Percentiles rank a stretch among this genome's conserved stretches.
phyloP scores from a whole-genome alignment of 106 monocot genomes.

The Xerophyta viscosa region DNA sequence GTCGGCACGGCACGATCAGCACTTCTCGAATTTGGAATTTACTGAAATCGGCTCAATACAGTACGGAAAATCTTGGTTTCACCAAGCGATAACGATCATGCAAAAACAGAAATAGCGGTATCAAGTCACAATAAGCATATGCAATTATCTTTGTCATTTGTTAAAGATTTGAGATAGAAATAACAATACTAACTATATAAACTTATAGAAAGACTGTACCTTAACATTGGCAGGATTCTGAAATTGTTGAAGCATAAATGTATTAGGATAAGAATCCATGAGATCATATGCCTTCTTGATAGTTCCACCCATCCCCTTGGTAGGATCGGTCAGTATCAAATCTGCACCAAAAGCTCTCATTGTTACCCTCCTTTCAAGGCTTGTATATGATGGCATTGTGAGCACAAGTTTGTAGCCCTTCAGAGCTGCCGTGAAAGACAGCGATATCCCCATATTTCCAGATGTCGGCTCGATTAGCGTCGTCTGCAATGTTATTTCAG shows the following conservation, averaged over 20 bases:
- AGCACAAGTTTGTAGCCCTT: constrained; percentile 90
- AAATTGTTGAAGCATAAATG: constrained; percentile 95
- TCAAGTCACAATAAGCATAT: too few species aligned
- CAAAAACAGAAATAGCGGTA: too few species aligned
- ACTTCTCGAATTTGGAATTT: too few species aligned
- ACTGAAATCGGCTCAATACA: too few species aligned
- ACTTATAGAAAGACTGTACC: constrained; percentile 21
- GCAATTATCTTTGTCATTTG: too few species aligned
- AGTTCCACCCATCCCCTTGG: constrained; percentile 95
- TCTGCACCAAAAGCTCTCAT: constrained; percentile 94
- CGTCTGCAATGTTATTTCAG: constrained; percentile 31
- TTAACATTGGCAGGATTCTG: constrained; percentile 86
- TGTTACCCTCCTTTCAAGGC: constrained; percentile 80
- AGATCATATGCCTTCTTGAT: constrained; percentile 88
- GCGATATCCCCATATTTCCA: constrained; percentile 93
- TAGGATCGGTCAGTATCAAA: constrained; percentile 82
- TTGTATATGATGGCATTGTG: constrained; percentile 98
- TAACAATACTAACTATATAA: not conserved
- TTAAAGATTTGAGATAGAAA: not conserved
- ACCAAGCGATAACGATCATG: too few species aligned
- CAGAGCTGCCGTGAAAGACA: constrained; percentile 70
- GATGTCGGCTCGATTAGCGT: constrained; percentile 94
- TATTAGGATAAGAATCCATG: constrained; percentile 48
- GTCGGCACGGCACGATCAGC: too few species aligned
- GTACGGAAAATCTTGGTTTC: too few species aligned